Conservation (phyloP, 495 filamentous ascomycete genomes). For the Penicillium ochrochloron region DNA sequence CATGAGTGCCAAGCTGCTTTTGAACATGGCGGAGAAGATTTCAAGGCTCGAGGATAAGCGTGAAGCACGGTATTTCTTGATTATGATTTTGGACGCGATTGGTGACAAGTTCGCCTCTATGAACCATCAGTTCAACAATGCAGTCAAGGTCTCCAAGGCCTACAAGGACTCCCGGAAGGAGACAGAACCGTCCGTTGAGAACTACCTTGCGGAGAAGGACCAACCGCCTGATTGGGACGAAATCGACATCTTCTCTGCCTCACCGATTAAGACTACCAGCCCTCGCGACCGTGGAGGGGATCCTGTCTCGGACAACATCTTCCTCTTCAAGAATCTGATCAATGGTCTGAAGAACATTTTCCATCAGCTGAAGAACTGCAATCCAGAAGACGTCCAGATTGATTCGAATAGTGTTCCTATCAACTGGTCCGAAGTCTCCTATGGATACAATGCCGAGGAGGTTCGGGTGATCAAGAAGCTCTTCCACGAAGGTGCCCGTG, state of each 20-base stretch:
- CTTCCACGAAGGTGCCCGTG: constrained; percentile 92
- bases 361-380: constrained; percentile 91
- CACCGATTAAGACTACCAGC: constrained; percentile 93
- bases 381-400: constrained; percentile 66
- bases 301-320: constrained; percentile 97
- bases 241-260: constrained; percentile 94
- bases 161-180: constrained; percentile 69
- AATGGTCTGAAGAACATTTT: constrained; percentile 96
- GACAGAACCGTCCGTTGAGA: constrained; percentile 63
- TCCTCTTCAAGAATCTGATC: constrained; percentile 97
- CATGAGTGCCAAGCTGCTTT: constrained; percentile 95
- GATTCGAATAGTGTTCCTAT: constrained; percentile 77
- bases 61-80: constrained; percentile 91
- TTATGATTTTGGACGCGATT: constrained; percentile 97
- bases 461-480: constrained; percentile 96
- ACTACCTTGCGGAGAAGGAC: constrained; percentile 80
- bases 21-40: constrained; percentile 98
- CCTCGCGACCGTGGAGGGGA: constrained; percentile 89
- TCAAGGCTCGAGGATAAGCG: constrained; percentile 87
- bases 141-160: constrained; percentile 83
- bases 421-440: constrained; percentile 95
- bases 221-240: constrained; percentile 92
- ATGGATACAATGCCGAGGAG: constrained; percentile 96
- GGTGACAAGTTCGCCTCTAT: constrained; percentile 98
- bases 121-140: constrained; percentile 94